Percentiles rank a stretch among this genome's conserved stretches.
Conservation (phyloP, 305 asterid genomes). For the Fraxinus paxiana region DNA sequence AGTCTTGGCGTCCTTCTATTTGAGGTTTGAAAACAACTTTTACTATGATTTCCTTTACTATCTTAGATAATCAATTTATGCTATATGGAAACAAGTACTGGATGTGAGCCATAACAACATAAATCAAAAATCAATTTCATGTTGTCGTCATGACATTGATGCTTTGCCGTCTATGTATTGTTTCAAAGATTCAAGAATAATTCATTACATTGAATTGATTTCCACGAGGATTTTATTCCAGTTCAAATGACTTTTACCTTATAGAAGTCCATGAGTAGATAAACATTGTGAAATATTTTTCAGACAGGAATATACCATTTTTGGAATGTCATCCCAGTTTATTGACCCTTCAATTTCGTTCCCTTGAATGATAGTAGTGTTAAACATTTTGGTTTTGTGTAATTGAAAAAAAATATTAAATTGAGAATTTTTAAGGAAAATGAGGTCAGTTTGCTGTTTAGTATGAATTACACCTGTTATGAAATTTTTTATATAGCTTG, state of each 20-base stretch:
- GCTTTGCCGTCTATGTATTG: neutral
- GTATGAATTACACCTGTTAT: neutral
- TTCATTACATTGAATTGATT: constrained; percentile 1
- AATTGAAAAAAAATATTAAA: neutral
- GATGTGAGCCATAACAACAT: neutral
- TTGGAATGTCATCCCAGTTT: neutral
- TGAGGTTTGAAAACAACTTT: constrained; percentile 65
- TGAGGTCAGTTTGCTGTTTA: neutral
- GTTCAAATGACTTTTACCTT: constrained; percentile 8
- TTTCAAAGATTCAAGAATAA: constrained; percentile 1
- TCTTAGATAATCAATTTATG: constrained; percentile 11
- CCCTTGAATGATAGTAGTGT: neutral
- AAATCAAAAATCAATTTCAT: neutral
- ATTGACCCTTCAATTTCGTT: neutral
- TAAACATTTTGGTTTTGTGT: neutral
- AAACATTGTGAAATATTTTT: neutral
- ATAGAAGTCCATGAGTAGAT: constrained; percentile 4
- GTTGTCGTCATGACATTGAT: neutral
- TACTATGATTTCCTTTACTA: constrained; percentile 22
- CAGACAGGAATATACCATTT: neutral
- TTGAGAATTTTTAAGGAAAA: constrained; percentile 15
- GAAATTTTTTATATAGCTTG: neutral
- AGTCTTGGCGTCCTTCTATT: constrained; percentile 87
- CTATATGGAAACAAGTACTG: constrained; percentile 16
- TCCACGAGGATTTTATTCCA: constrained; percentile 17